Base-by-base conservation (phyloP, 2,329 filamentous ascomycete genomes). In the Endothia cerciana region DNA sequence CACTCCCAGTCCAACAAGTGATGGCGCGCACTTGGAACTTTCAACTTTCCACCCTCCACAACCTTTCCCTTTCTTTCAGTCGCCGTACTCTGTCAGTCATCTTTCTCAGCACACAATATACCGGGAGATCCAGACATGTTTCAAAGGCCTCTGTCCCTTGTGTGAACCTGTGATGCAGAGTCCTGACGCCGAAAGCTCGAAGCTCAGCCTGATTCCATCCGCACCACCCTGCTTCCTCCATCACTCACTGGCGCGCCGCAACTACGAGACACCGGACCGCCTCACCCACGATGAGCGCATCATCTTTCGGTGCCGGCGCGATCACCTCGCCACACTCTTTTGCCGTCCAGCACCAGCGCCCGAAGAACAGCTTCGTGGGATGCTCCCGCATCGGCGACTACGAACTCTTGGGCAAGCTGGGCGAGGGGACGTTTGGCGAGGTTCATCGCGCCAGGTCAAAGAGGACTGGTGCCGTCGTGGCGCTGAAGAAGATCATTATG, bases 401-500 rank as follows among this genome's bases (percentile, higher is more conserved):
- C 76, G 91, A 94, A 71, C 81, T 95, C 45, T 80, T 91, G 71
- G 88, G 88, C 62, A 96, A 96, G 79, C 86, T 99, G 64, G 94
- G 94, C 71, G 94, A 98, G 77, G 94, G 94, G 68, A 98, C 94
- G 28, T 98, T 98, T 80, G 94, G 94, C 71, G 93, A 98, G 80
- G 95, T 98, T 47, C 93, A 97, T 78, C 95, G 94, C 74, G 95
- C 93, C 68, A 87, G 87, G 68, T 93, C 91, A 36, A 89, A 87
- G 73, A 91, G 86, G 73, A 91, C 88, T 1, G 90, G 91, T 63
- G 84, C 87, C 30, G 78, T 94, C 56, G 91, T 97, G 68, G 95
- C 95, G 4, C 79, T 99, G 74, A 99, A 99, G 82, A 98, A 98
- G 85, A 99, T 99, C 71, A 88, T 99, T 71, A 97, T 98, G 92